These are phyloP conservation scores for Pneumocystis murina DNA, from an alignment of 1,139 yeast genomes.

Conservation along the genomic window DNA sequence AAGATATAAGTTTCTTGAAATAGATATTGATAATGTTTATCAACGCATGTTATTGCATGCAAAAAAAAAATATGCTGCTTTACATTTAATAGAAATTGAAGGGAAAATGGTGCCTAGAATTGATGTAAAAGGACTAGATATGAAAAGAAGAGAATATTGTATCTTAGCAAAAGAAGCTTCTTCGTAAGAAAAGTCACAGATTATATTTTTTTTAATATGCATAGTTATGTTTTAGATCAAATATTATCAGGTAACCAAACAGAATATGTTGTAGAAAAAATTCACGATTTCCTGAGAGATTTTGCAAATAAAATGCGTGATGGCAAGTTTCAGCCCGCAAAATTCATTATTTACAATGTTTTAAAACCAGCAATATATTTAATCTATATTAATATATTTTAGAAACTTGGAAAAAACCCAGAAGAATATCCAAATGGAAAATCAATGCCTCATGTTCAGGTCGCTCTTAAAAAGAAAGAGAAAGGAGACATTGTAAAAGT, in stretches of 20 bases:
- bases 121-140: constrained; percentile 92
- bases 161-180: constrained; percentile 83
- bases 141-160: constrained; percentile 94
- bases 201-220: neutral
- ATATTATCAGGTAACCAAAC: constrained; percentile 62
- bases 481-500: constrained; percentile 77
- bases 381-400: constrained; percentile 15
- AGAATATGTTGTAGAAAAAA: constrained; percentile 57
- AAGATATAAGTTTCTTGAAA: constrained; percentile 71
- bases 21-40: constrained; percentile 89
- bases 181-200: constrained; percentile 15
- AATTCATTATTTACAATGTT: constrained; percentile 19
- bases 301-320: constrained; percentile 43
- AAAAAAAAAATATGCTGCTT: constrained; percentile 96
- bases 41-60: constrained; percentile 74
- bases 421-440: constrained; percentile 37
- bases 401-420: constrained; percentile 30
- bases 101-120: constrained; percentile 39
- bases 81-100: constrained; percentile 38
- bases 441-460: constrained; percentile 84
- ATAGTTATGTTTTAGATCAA: constrained; percentile 48
- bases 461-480: constrained; percentile 63
- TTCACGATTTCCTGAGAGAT: constrained; percentile 57
- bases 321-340: constrained; percentile 48
- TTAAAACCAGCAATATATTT: constrained; percentile 21